A percentile compares a stretch with the other conserved stretches of the same genome.
phyloP scores from a whole-genome alignment of 1,284 basidiomycete genomes.

The Sutorius eximius region DNA sequence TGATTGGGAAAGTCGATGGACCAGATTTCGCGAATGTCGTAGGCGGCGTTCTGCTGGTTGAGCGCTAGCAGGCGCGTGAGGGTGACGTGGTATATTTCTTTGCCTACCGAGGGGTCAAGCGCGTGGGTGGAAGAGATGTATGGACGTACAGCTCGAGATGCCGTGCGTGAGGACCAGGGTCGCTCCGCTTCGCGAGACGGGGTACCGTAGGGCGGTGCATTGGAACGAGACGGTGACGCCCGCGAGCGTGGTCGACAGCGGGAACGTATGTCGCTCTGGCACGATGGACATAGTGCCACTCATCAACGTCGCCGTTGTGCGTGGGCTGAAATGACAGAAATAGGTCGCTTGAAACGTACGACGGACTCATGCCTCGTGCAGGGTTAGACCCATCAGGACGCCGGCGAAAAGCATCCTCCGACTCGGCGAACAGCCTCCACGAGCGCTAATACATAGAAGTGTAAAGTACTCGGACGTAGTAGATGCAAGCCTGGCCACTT shows the following conservation, averaged over 20 bases:
- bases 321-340: background rate
- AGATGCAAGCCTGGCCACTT: too few species aligned
- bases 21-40: conserved; percentile 50
- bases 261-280: conserved; percentile 24
- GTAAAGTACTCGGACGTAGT: too few species aligned
- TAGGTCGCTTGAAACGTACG: background rate
- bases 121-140: background rate
- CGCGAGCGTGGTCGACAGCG: conserved; percentile 16
- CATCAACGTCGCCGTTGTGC: conserved; percentile 1
- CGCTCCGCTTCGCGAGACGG: conserved; percentile 25
- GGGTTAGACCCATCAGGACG: too few species aligned
- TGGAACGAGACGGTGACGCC: conserved; percentile 12
- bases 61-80: conserved; percentile 40
- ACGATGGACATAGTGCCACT: conserved; percentile 2
- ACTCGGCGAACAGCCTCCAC: background rate
- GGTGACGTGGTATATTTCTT: conserved; percentile 52
- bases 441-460: too few species aligned
- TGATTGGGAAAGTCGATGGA: conserved; percentile 54
- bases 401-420: background rate
- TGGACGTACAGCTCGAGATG: conserved; percentile 27
- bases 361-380: too few species aligned
- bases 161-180: conserved; percentile 32
- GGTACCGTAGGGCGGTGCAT: conserved; percentile 29
- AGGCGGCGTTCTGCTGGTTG: conserved; percentile 26
- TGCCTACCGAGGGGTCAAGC: conserved; percentile 37